These are phyloP conservation scores for Phytophthora niederhauseri DNA, from an alignment of 352 stramenopile species.

Conservation along the genomic window DNA sequence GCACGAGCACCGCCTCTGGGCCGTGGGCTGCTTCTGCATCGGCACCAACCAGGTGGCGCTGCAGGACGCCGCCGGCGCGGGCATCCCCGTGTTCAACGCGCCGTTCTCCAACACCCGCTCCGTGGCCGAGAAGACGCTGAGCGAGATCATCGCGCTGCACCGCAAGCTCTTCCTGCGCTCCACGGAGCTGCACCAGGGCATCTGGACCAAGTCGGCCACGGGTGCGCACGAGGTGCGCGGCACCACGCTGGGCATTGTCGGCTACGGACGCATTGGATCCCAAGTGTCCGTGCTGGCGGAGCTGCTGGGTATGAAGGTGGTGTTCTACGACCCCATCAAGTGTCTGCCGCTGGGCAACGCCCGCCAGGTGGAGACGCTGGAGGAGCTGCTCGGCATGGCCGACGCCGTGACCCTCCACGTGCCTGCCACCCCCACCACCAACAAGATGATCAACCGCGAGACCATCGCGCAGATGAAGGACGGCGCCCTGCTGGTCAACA, in stretches of 20 bases:
- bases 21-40: conserved; percentile 85
- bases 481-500: conserved; percentile 94
- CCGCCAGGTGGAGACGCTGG: conserved; percentile 84
- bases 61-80: conserved; percentile 53
- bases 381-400: conserved; percentile 81
- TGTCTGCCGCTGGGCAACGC: conserved; percentile 75
- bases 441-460: conserved; percentile 93
- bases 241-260: conserved; percentile 81
- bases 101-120: conserved; percentile 89
- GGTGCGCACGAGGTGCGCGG: conserved; percentile 82
- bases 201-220: conserved; percentile 84
- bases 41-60: conserved; percentile 86
- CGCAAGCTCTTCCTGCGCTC: conserved; percentile 85
- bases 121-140: conserved; percentile 85
- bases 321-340: conserved; percentile 94
- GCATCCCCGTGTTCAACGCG: conserved; percentile 86
- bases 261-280: conserved; percentile 84
- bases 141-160: conserved; percentile 82
- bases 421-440: conserved; percentile 93
- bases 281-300: conserved; percentile 84
- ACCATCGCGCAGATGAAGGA: conserved; percentile 93
- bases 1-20: conserved; percentile 82
- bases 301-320: conserved; percentile 94
- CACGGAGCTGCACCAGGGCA: conserved; percentile 72
- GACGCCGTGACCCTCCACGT: conserved; percentile 97